Evolutionary conservation across 2,329 filamentous ascomycete species (phyloP), one percentile per base, ranked within the genome.

Genomic region (Diaporthe capsici): DNA sequence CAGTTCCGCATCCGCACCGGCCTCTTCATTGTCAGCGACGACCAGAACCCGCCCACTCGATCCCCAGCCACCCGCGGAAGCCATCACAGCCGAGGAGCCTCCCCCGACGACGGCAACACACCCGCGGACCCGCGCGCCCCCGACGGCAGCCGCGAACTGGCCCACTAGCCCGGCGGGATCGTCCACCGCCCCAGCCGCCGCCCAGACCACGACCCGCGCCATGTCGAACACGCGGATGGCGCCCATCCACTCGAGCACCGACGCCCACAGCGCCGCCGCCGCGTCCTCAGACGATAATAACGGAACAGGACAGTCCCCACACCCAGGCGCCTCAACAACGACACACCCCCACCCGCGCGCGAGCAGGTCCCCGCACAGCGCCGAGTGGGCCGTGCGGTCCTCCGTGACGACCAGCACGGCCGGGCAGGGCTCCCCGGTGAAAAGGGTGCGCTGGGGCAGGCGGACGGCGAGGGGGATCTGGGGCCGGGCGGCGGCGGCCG

Each of bases 381-480:
- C 83, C 7, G 90, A 91, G 82, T 92, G 92, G 81, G 93, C 91
- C 0, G 90, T 90, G 20, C 91, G 83, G 81, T 93, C 92, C 5
- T 90, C 90, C 80, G 90, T 92, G 79, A 92, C 87, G 6, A 92
- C 84, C 1, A 93, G 80, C 0, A 92, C 87, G 0, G 85, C 85
- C 0, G 89, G 90, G 17, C 80, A 82, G 51, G 84, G 68, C 10
- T 31, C 57, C 22, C 72, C 77, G 49, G 58, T 73, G 15, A 82
- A 79, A 0, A 84, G 79, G 1, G 84, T 82, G 9, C 53, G 42
- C 5, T 20, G 44, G 0, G 93, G 93, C 0, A 92, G 80, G 12
- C 93, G 90, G 76, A 94, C 87, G 81, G 94, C 94, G 12, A 92
- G 87, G 0, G 92, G 92, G 72, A 95, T 92, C 0, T 65, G 65